A percentile compares a stretch with the other conserved stretches of the same genome.
These are phyloP conservation scores for Dioscorea zingiberensis DNA, from an alignment of 106 monocot genomes.

Conservation along the genomic window DNA sequence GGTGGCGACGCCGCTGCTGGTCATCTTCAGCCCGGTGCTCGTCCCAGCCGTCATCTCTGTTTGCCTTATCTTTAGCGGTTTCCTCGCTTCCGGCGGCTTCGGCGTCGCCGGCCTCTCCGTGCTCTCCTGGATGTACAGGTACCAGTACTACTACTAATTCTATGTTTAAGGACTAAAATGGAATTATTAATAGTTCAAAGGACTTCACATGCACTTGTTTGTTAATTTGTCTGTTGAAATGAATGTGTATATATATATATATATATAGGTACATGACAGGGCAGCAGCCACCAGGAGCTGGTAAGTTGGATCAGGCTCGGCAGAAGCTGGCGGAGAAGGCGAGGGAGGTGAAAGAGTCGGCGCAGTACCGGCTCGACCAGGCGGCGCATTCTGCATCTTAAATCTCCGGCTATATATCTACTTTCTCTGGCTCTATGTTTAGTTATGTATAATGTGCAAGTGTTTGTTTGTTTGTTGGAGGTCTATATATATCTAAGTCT, in stretches of 20 bases:
- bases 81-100: constrained; percentile 7
- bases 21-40: constrained; percentile 17
- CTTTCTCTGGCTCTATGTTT: no score
- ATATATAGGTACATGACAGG: neutral
- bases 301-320: neutral
- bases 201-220: no score
- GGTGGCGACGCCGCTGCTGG: constrained; percentile 11
- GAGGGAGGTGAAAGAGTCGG: neutral
- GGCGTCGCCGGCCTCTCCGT: constrained; percentile 12
- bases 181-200: no score
- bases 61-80: neutral
- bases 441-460: no score
- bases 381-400: neutral
- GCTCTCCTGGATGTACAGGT: constrained; percentile 12
- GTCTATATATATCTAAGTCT: no score
- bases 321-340: neutral
- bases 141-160: no score
- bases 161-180: no score
- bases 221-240: no score
- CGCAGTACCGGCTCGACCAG: neutral
- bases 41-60: constrained; percentile 7
- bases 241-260: no score
- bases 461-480: no score
- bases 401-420: neutral
- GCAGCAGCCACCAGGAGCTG: constrained; percentile 10